Evolutionary conservation across 345 rosid species (phyloP).

Genomic region (Pseudoturritis turrita): DNA sequence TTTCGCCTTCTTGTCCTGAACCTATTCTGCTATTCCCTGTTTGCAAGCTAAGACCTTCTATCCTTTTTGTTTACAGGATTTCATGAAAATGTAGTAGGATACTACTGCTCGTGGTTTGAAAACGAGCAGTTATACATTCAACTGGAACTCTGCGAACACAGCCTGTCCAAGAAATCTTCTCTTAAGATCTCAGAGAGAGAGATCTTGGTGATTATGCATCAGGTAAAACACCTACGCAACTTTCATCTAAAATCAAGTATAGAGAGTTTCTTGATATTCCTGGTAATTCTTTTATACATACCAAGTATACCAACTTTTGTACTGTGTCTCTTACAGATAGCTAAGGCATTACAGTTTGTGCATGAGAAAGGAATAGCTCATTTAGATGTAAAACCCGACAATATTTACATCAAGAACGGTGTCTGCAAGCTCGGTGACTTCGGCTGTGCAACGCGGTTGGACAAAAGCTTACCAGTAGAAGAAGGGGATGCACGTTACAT

Average conservation of each 20-base stretch:
- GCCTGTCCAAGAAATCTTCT: slow-evolving; percentile 55
- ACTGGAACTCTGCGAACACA: slow-evolving; percentile 88
- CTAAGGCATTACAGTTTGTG: slow-evolving; percentile 69
- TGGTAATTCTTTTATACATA: neutral
- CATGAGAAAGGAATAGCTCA: slow-evolving; percentile 91
- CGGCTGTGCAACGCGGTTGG: slow-evolving; percentile 87
- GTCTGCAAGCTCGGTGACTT: slow-evolving; percentile 90
- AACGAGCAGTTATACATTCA: slow-evolving; percentile 90
- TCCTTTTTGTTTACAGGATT: slow-evolving; percentile 43
- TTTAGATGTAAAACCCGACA: slow-evolving; percentile 94
- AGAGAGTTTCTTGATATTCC: neutral
- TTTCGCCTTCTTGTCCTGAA: neutral
- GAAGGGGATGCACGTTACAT: slow-evolving; percentile 99
- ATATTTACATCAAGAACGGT: slow-evolving; percentile 80
- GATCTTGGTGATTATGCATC: slow-evolving; percentile 56
- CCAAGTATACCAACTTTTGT: neutral
- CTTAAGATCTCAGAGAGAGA: slow-evolving; percentile 49
- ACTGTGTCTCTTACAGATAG: slow-evolving; percentile 52
- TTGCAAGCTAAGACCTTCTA: neutral
- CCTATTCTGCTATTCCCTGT: neutral
- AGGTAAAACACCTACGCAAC: slow-evolving; percentile 47
- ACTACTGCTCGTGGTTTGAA: slow-evolving; percentile 94
- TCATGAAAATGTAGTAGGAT: slow-evolving; percentile 80
- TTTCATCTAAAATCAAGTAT: neutral
- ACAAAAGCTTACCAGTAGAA: slow-evolving; percentile 79